Percentiles rank a stretch among this genome's conserved stretches.
These are phyloP conservation scores for Aureobasidium mangrovei DNA, from an alignment of 2,329 filamentous ascomycete genomes.

Conservation along the genomic window DNA sequence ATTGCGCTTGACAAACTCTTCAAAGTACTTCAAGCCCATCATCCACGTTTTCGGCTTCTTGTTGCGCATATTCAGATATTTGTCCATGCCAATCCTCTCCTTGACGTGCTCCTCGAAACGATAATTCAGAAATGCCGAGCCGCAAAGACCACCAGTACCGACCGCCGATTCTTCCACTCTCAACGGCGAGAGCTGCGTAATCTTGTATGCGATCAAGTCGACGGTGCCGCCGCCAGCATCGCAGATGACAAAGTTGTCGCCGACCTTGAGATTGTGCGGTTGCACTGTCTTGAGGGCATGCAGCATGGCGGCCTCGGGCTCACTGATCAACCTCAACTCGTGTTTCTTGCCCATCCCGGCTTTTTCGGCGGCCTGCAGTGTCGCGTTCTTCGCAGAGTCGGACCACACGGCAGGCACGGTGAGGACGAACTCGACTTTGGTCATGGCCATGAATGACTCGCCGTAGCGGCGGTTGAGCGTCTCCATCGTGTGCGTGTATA, in stretches of 20 bases:
- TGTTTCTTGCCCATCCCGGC: slow-evolving; percentile 60
- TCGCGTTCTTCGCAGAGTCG: slow-evolving; percentile 74
- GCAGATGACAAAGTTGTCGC: slow-evolving; percentile 52
- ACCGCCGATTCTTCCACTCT: slow-evolving; percentile 75
- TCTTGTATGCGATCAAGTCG: slow-evolving; percentile 74
- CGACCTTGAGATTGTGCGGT: slow-evolving; percentile 61
- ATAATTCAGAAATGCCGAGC: slow-evolving; percentile 72
- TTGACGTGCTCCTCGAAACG: slow-evolving; percentile 72
- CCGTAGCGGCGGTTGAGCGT: slow-evolving; percentile 66
- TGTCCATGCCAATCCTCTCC: slow-evolving; percentile 33
- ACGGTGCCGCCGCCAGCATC: slow-evolving; percentile 53
- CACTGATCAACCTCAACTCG: slow-evolving; percentile 69
- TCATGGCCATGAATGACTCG: slow-evolving; percentile 35
- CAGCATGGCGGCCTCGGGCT: slow-evolving; percentile 71
- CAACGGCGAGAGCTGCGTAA: slow-evolving; percentile 63
- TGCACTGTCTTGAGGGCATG: slow-evolving; percentile 74
- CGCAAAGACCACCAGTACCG: slow-evolving; percentile 68
- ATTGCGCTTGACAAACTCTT: slow-evolving; percentile 78
- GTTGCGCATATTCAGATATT: slow-evolving; percentile 65
- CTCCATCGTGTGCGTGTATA: slow-evolving; percentile 71
- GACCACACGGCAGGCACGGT: slow-evolving; percentile 80
- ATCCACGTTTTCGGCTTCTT: slow-evolving; percentile 75
- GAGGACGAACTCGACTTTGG: slow-evolving; percentile 69
- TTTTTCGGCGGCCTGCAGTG: slow-evolving; percentile 65
- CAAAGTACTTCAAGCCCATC: slow-evolving; percentile 66